Evolutionary conservation across 768 basidiomycete species (phyloP).

Genomic region (Xanthoconium stramineum): DNA sequence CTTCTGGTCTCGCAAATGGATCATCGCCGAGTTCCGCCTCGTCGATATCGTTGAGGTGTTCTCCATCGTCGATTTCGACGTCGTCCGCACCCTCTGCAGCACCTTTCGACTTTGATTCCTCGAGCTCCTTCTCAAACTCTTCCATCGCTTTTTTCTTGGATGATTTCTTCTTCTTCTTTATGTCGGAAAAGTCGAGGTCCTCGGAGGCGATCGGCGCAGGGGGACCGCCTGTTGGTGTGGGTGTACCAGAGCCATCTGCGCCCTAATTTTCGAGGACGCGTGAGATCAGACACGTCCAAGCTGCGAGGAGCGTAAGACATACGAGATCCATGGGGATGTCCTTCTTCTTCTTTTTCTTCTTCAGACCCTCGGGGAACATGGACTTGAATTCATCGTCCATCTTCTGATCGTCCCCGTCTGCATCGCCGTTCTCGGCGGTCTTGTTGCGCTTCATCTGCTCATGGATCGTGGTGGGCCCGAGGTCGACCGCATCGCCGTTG

Average conservation of each 20-base stretch:
- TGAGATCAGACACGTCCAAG: not conserved
- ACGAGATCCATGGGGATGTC: conserved; percentile 83
- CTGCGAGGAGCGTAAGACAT: conserved; percentile 26
- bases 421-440: conserved; percentile 36
- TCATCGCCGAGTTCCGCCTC: conserved; percentile 88
- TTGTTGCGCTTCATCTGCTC: conserved; percentile 62
- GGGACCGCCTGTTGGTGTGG: conserved; percentile 45
- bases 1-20: conserved; percentile 65
- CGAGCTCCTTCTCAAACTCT: conserved; percentile 91
- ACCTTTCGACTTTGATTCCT: conserved; percentile 63
- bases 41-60: conserved; percentile 65
- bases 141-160: conserved; percentile 91
- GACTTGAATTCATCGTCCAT: conserved; percentile 76
- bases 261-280: conserved; percentile 37
- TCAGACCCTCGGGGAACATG: conserved; percentile 79
- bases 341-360: conserved; percentile 94
- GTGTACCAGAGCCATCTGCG: conserved; percentile 61
- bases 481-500: conserved; percentile 71
- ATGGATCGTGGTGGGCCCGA: conserved; percentile 72
- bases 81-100: conserved; percentile 59
- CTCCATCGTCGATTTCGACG: conserved; percentile 56
- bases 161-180: conserved; percentile 95
- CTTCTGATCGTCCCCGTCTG: conserved; percentile 41
- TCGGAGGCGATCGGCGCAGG: conserved; percentile 52
- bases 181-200: conserved; percentile 90